Conservation (phyloP, 805 yeast species). For the Barnettozyma siamensis region DNA sequence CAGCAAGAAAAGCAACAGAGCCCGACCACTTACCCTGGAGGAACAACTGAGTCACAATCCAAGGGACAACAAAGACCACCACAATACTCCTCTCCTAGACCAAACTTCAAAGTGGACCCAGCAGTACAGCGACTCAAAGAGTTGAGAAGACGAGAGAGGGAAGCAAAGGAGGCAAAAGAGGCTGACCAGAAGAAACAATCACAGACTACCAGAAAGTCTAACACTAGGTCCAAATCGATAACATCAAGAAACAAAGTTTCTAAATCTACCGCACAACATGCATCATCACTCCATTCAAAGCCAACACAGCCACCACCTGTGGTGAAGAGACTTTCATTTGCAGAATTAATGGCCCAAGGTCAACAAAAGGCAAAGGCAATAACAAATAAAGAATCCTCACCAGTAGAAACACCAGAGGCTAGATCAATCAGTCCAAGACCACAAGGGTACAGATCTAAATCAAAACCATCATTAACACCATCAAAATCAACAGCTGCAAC, state of each 20-base stretch:
- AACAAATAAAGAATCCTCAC: slow-evolving; percentile 17
- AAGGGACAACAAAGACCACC: too few species aligned
- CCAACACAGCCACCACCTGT: slow-evolving; percentile 17
- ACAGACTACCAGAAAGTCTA: slow-evolving; percentile 1
- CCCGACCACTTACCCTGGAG: too few species aligned
- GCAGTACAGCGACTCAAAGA: slow-evolving; percentile 68
- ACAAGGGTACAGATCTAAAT: slow-evolving; percentile 6
- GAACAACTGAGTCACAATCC: too few species aligned
- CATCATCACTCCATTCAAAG: slow-evolving; percentile 7
- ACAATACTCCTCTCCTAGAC: too few species aligned
- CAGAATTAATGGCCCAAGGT: slow-evolving; percentile 55
- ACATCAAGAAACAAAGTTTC: background rate
- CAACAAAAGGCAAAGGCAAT: slow-evolving; percentile 29
- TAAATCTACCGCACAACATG: background rate
- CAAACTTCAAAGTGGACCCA: slow-evolving; percentile 48
- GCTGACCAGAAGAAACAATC: slow-evolving; percentile 28
- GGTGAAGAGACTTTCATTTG: slow-evolving; percentile 43
- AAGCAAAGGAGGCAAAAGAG: slow-evolving; percentile 28
- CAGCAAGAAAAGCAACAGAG: background rate
- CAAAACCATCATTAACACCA: slow-evolving; percentile 6
- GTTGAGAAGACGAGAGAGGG: slow-evolving; percentile 51
- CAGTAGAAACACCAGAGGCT: slow-evolving; percentile 5
- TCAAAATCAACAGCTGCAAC: too few species aligned
- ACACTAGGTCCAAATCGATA: background rate
- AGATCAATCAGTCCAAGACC: background rate